These are phyloP conservation scores for Paramecium sonneborni DNA, from an alignment of 73 alveolate species.

Conservation along the genomic window DNA sequence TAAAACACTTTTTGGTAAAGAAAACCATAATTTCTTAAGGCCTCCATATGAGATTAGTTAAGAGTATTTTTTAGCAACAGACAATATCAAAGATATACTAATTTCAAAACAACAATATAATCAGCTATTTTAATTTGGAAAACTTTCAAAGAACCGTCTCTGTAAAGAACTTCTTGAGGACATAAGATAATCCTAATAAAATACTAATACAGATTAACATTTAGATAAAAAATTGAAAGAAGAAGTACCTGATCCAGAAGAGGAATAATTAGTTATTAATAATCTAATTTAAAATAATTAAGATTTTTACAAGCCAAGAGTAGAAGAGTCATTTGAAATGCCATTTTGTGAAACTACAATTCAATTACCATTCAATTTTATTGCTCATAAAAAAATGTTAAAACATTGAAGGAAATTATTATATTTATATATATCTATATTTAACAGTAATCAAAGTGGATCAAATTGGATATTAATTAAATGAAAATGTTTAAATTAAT, in stretches of 20 bases:
- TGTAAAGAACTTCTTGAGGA: background rate
- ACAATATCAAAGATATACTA: background rate
- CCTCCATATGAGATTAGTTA: slow-evolving; percentile 17
- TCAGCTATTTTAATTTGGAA: background rate
- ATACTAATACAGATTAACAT: background rate
- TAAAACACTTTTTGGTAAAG: background rate
- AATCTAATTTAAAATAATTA: background rate
- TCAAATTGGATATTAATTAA: no score
- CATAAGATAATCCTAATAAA: background rate
- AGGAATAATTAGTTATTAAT: background rate
- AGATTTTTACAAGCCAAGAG: background rate
- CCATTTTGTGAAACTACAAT: background rate
- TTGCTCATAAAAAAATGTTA: background rate
- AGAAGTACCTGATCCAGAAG: background rate
- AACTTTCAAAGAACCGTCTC: background rate
- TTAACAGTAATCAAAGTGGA: background rate
- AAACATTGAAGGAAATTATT: background rate
- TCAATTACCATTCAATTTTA: background rate
- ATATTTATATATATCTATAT: background rate
- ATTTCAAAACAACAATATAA: background rate
- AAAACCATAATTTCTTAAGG: background rate
- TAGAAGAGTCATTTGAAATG: background rate
- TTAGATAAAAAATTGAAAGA: background rate
- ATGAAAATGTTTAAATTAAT: no score
- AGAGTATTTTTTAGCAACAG: slow-evolving; percentile 1